Evolutionary conservation across 202 grass and related monocot genomes (phyloP), one percentile per base, ranked within the genome.

Genomic region (Digitaria exilis): DNA sequence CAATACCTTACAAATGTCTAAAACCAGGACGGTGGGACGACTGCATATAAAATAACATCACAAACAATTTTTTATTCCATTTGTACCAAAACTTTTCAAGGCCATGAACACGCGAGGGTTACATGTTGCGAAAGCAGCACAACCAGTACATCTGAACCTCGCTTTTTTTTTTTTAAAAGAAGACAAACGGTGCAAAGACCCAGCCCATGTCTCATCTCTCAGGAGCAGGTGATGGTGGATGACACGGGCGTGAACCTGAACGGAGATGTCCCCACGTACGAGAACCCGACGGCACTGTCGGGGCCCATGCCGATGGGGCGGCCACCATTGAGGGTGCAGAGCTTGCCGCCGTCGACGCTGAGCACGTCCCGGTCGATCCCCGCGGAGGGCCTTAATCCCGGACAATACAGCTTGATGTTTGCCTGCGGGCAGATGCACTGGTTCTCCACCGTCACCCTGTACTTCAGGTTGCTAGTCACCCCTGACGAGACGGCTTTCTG

Each of bases 401-500:
- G 1, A 2, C 76, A 78, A 4, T 19, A 5, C 18, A 78, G 11
- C 43, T 78, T 78, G 43, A 78, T 18, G 44, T 78, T 35, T 3
- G 3, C 45, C 18, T 78, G 76, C 2, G 59, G 32, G 75, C 75
- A 78, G 26, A 64, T 78, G 75, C 75, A 78, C 42, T 28, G 9
- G 58, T 78, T 78, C 59, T 65, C 60, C 76, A 65, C 76, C 19
- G 43, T 49, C 25, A 79, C 60, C 3, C 12, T 2, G 45, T 32
- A 51, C 69, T 21, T 5, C 7, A 8, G 24, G 52, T 13, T 14
- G 54, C 21, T 8, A 9, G 10, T 9, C 9, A 22, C 7, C 8
- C n/a, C 7, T 22, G n/a, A 57, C 2, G n/a, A 8, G n/a, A 56
- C 21, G 7, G 21, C 52, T 21, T 7, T 12, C 54, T 57, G 54